A percentile compares a stretch with the other conserved stretches of the same genome.
These are phyloP conservation scores for Trypanosoma boissoni DNA, from an alignment of 208 protist genomes.

Conservation along the genomic window DNA sequence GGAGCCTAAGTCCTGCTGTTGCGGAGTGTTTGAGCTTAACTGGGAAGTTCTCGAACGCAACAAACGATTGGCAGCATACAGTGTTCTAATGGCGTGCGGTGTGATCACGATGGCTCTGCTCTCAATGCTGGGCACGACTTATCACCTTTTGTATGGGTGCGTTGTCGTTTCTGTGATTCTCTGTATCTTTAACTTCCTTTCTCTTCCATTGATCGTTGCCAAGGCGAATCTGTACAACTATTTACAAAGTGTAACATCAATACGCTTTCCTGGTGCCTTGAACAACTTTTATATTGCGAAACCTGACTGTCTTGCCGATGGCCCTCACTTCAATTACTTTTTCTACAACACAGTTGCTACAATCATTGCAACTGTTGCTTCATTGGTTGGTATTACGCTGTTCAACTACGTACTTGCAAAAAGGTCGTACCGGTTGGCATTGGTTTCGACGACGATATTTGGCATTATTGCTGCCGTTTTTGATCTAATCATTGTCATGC, in stretches of 20 bases:
- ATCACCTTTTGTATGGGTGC: conserved; percentile 32
- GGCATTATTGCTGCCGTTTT: conserved; percentile 36
- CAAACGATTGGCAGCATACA: conserved; percentile 53
- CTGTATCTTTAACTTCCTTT: conserved; percentile 55
- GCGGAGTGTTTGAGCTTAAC: conserved; percentile 65
- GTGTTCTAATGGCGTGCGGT: conserved; percentile 40
- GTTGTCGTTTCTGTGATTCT: conserved; percentile 38
- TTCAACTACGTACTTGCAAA: conserved; percentile 41
- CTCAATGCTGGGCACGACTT: conserved; percentile 37
- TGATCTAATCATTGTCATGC: conserved; percentile 51
- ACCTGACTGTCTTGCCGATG: conserved; percentile 33
- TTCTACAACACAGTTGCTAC: conserved; percentile 49
- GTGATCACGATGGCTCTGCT: conserved; percentile 43
- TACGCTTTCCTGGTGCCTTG: conserved; percentile 31
- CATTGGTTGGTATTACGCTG: conserved; percentile 23
- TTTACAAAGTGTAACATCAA: conserved; percentile 28
- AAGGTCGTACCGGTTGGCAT: conserved; percentile 35
- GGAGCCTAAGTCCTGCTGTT: conserved; percentile 28
- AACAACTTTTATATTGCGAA: conserved; percentile 45
- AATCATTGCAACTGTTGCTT: conserved; percentile 33
- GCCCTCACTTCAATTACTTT: conserved; percentile 52
- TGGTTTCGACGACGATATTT: conserved; percentile 32
- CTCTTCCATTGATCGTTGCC: conserved; percentile 59
- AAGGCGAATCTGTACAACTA: conserved; percentile 69
- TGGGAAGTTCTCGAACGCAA: conserved; percentile 47